phyloP scores from a whole-genome alignment of 805 yeast genomes.

The Starmera quercuum region DNA sequence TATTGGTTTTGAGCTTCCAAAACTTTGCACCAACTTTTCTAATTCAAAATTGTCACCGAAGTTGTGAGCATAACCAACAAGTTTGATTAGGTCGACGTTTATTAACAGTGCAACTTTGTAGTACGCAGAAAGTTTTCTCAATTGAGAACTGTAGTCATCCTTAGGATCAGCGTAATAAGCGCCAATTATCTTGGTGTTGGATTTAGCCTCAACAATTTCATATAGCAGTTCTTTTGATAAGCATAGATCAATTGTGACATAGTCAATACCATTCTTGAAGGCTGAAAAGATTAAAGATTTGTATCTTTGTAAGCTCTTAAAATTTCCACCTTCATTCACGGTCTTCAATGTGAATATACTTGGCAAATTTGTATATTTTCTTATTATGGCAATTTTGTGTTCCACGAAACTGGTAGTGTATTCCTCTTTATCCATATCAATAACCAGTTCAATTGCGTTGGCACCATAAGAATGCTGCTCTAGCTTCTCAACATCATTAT shows the following conservation, averaged over 20 bases:
- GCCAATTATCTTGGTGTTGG: constrained; percentile 67
- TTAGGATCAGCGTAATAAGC: constrained; percentile 66
- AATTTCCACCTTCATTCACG: constrained; percentile 71
- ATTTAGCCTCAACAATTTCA: constrained; percentile 42
- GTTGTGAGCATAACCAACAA: constrained; percentile 68
- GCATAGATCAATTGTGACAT: constrained; percentile 71
- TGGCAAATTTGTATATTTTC: constrained; percentile 62
- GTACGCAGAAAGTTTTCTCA: constrained; percentile 43
- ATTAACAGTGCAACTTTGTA: constrained; percentile 59
- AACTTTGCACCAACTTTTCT: constrained; percentile 58
- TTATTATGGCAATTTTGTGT: constrained; percentile 62
- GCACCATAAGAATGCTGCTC: constrained; percentile 57
- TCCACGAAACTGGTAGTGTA: constrained; percentile 51
- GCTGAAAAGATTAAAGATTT: constrained; percentile 51
- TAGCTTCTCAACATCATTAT: constrained; percentile 34
- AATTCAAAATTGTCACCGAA: constrained; percentile 63
- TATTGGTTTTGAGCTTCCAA: constrained; percentile 51
- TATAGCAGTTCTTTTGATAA: constrained; percentile 50
- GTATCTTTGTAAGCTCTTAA: constrained; percentile 41
- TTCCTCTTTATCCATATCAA: constrained; percentile 54
- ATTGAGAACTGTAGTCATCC: constrained; percentile 30
- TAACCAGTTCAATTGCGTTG: constrained; percentile 78
- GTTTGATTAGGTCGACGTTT: constrained; percentile 69
- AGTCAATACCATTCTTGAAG: constrained; percentile 71
- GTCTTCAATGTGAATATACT: constrained; percentile 79